Percentiles rank a stretch among this genome's conserved stretches.
phyloP scores from a whole-genome alignment of 805 yeast species.

The Candida mattraensis region DNA sequence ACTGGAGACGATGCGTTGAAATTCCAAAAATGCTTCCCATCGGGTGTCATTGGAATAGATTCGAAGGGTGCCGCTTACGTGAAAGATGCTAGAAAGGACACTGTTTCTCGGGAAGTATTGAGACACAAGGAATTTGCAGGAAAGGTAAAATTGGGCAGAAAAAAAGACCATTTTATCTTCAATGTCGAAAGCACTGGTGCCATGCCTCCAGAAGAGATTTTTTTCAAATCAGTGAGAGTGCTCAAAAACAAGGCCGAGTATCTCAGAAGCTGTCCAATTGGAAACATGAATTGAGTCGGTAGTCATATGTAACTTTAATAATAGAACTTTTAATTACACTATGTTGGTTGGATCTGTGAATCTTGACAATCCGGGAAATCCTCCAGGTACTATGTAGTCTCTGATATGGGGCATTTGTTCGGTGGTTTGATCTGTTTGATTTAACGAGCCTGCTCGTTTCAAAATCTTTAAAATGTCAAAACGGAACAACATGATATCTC shows the following conservation, averaged over 20 bases:
- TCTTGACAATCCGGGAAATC: conserved; percentile 15
- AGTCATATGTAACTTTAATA: too few species aligned
- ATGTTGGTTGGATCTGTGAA: conserved; percentile 11
- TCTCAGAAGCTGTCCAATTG: conserved; percentile 75
- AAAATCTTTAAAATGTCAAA: conserved; percentile 36
- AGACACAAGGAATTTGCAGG: conserved; percentile 90
- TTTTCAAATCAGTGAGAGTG: conserved; percentile 84
- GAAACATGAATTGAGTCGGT: conserved; percentile 36
- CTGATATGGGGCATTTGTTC: not conserved
- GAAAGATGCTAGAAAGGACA: conserved; percentile 88
- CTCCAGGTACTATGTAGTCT: conserved; percentile 11
- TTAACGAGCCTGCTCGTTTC: conserved; percentile 22
- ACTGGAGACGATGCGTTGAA: conserved; percentile 72
- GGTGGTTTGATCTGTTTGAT: conserved; percentile 11
- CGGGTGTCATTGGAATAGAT: conserved; percentile 84
- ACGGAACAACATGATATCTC: conserved; percentile 37
- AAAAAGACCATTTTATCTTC: conserved; percentile 89
- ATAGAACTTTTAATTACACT: too few species aligned
- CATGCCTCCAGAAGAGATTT: conserved; percentile 95
- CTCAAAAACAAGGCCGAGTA: conserved; percentile 83
- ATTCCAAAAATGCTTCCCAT: conserved; percentile 88
- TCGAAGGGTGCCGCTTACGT: conserved; percentile 71
- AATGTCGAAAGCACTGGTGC: conserved; percentile 96
- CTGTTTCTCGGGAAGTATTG: conserved; percentile 94
- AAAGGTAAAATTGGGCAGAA: conserved; percentile 87